Percentiles rank a stretch among this genome's conserved stretches.
Evolutionary conservation across 192 early-diverging fungal species (phyloP).

Genomic region (Nowakowskiella sp.): DNA sequence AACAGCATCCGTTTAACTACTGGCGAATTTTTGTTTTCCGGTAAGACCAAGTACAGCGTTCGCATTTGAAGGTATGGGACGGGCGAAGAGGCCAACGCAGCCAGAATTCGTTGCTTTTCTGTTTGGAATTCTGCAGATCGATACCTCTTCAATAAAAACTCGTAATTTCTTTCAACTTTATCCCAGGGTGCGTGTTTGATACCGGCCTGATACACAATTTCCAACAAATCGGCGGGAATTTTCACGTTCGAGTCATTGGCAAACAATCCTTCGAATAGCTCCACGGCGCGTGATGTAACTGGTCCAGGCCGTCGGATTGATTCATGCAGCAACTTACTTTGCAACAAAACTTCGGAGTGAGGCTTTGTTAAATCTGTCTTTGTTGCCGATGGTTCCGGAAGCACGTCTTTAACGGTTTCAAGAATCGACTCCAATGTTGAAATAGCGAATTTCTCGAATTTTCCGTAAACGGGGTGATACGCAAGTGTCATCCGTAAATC

Average conservation of each 20-base stretch:
- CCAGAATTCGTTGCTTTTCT: conserved; percentile 19
- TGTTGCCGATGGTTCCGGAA: too few species aligned
- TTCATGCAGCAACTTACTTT: too few species aligned
- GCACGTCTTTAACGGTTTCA: too few species aligned
- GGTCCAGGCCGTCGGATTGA: too few species aligned
- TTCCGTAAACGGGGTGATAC: too few species aligned
- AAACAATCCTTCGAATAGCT: background rate
- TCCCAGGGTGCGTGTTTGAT: too few species aligned
- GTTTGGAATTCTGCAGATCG: conserved; percentile 17
- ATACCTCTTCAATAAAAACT: conserved; percentile 19
- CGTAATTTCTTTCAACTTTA: conserved; percentile 22
- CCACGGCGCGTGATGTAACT: too few species aligned
- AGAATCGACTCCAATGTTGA: too few species aligned
- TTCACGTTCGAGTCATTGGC: background rate
- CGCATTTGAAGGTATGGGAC: conserved; percentile 13
- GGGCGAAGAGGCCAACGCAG: conserved; percentile 15
- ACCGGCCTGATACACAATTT: conserved; percentile 27
- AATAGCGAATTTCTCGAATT: too few species aligned
- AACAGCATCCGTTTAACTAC: conserved; percentile 2
- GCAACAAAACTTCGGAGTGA: too few species aligned
- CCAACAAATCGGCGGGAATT: conserved; percentile 19
- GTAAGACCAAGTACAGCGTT: conserved; percentile 16
- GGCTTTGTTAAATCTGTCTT: too few species aligned
- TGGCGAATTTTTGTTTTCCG: conserved; percentile 17
- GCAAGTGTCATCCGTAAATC: too few species aligned